phyloP scores from a whole-genome alignment of 2,329 filamentous ascomycete genomes.

The Claviceps digitariae region DNA sequence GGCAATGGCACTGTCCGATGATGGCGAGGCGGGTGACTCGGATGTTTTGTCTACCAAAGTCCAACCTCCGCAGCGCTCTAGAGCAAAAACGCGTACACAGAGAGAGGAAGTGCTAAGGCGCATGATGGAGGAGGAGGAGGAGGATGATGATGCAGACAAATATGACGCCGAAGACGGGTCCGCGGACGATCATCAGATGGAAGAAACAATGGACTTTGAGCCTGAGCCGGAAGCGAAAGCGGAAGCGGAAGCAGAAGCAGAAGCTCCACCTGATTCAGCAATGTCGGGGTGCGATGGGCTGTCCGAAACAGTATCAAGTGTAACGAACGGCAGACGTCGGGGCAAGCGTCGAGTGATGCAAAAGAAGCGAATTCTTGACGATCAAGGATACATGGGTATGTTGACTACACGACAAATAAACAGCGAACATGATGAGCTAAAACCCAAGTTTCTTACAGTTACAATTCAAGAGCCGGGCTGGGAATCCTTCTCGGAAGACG shows the following conservation, averaged over 20 bases:
- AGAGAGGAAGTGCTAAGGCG: slow-evolving; percentile 25
- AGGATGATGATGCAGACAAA: slow-evolving; percentile 40
- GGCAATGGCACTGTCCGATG: slow-evolving; percentile 22
- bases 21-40: slow-evolving; percentile 26
- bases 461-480: slow-evolving; percentile 73
- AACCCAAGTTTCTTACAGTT: slow-evolving; percentile 37
- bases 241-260: slow-evolving; percentile 22
- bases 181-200: slow-evolving; percentile 25
- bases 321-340: slow-evolving; percentile 49
- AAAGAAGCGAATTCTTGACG: slow-evolving; percentile 76
- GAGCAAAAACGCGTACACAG: slow-evolving; percentile 20
- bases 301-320: slow-evolving; percentile 39
- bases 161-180: slow-evolving; percentile 24
- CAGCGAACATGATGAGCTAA: neutral
- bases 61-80: slow-evolving; percentile 12
- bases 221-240: slow-evolving; percentile 22
- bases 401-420: slow-evolving; percentile 5
- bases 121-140: slow-evolving; percentile 39
- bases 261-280: slow-evolving; percentile 17
- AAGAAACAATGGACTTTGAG: slow-evolving; percentile 14
- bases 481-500: slow-evolving; percentile 92
- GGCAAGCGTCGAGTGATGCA: slow-evolving; percentile 72
- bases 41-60: slow-evolving; percentile 18
- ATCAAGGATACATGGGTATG: slow-evolving; percentile 79
- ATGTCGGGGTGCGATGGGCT: slow-evolving; percentile 29